A percentile compares a stretch with the other conserved stretches of the same genome.
These are phyloP conservation scores for Fusarium sp. DNA, from an alignment of 2,329 filamentous ascomycete species.

Conservation along the genomic window DNA sequence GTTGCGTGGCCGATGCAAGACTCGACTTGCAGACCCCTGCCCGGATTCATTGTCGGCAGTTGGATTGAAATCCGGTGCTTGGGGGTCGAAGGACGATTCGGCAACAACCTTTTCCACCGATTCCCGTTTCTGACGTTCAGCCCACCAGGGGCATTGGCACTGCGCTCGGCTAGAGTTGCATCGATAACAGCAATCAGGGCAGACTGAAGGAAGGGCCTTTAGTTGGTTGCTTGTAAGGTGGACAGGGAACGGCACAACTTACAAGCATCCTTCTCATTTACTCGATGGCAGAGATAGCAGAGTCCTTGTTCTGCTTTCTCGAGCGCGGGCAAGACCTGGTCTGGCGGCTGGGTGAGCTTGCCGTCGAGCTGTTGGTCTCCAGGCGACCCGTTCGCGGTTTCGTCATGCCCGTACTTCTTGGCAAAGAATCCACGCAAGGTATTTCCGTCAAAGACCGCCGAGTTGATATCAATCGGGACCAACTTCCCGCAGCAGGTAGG, in stretches of 20 bases:
- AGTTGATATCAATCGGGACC: constrained; percentile 11
- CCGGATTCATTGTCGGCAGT: too few species aligned
- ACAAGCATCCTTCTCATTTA: background rate
- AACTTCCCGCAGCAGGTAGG: constrained; percentile 4
- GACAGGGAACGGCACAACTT: background rate
- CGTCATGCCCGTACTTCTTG: background rate
- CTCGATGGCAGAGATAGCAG: background rate
- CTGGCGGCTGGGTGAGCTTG: background rate
- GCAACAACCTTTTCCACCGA: background rate
- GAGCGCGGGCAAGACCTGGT: background rate
- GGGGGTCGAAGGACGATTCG: background rate
- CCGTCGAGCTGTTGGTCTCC: background rate
- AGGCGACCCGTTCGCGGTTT: background rate
- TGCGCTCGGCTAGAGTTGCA: background rate
- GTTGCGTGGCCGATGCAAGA: background rate
- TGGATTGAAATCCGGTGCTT: background rate
- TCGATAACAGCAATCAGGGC: constrained; percentile 19
- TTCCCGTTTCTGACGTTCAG: background rate
- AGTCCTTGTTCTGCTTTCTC: background rate
- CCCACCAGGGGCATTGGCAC: constrained; percentile 17
- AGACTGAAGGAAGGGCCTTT: background rate
- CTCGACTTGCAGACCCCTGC: background rate
- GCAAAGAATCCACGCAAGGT: background rate
- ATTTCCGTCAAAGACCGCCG: background rate
- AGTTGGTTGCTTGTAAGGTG: background rate